Percentiles rank a stretch among this genome's conserved stretches.
Evolutionary conservation across 305 asterid genomes (phyloP).

Genomic region (Stenogyne calaminthoides): DNA sequence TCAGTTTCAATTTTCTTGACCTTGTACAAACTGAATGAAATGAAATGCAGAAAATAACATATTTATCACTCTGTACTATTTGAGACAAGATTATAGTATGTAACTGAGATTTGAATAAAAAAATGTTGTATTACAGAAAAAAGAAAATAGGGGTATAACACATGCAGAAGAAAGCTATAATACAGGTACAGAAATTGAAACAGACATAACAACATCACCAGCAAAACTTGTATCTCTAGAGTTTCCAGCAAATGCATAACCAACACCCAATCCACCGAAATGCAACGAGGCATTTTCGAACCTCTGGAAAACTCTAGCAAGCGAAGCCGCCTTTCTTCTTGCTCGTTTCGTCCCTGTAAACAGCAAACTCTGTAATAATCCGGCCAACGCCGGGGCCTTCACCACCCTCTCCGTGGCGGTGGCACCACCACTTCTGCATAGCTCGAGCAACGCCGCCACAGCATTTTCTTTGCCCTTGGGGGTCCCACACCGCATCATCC

Average conservation of each 20-base stretch:
- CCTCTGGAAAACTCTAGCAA: slow-evolving; percentile 82
- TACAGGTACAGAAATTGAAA: slow-evolving; percentile 71
- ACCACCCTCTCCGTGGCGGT: slow-evolving; percentile 66
- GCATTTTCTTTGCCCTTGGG: slow-evolving; percentile 83
- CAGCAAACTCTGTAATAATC: slow-evolving; percentile 68
- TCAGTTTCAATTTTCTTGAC: slow-evolving; percentile 26
- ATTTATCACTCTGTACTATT: background rate
- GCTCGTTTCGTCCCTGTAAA: slow-evolving; percentile 86
- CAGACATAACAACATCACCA: slow-evolving; percentile 56
- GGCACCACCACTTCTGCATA: slow-evolving; percentile 77
- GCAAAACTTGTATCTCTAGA: slow-evolving; percentile 59
- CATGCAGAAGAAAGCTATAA: slow-evolving; percentile 31
- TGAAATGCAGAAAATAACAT: slow-evolving; percentile 6
- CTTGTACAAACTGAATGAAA: slow-evolving; percentile 11
- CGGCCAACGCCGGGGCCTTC: slow-evolving; percentile 71
- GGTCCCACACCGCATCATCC: slow-evolving; percentile 74
- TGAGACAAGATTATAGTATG: slow-evolving; percentile 6
- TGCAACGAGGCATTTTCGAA: slow-evolving; percentile 57
- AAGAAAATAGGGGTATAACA: slow-evolving; percentile 29
- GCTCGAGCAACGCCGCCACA: slow-evolving; percentile 73
- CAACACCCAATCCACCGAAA: slow-evolving; percentile 59
- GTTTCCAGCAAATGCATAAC: slow-evolving; percentile 65
- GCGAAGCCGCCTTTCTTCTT: slow-evolving; percentile 84
- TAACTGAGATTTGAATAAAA: slow-evolving; percentile 38
- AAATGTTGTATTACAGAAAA: slow-evolving; percentile 37